Base-by-base conservation (phyloP, 176 grass and related monocot species). In the Bonia amplexicaulis region DNA sequence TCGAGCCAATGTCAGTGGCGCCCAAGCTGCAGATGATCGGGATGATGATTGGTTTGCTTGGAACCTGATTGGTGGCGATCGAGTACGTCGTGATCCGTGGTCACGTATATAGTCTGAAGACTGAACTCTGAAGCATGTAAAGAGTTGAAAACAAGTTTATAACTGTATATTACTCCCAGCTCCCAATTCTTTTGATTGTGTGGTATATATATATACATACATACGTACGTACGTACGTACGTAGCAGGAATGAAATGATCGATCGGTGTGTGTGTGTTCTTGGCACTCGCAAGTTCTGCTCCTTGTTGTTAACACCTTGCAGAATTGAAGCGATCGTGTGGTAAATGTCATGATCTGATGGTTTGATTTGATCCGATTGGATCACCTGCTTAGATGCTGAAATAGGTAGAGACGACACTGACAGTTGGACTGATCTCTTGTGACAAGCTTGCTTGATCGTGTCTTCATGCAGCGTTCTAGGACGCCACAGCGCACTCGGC, bases 181-280 rank as follows among this genome's bases (percentile, higher is more conserved):
- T 79, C 74, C 55, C 25, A 20, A 72, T 84, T 88, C 73, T 83
- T 88, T 77, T 83, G 86, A 69, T 79, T 84, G 47, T 71, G 80
- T 83, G 73, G 64, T 84, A 58, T 60, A 77, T 76, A 49, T 51
- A 66, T 41, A 29, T 48, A 10, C 9, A 44, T 44, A 83, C 23
- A 78, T 82, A 82, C n/a, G 77, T 88, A 83, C 29, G 29, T 31
- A 31, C 29, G 29, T 31, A 31, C 29, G 2, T n/a, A n/a, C n/a
- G n/a, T n/a, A 33, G 73, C 53, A 77, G 44, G 65, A 78, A 65
- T 65, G 66, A 31, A 71, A 82, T 41, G 40, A n/a, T 53, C 29
- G 22, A 26, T 42, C 14, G 29, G 44, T 49, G 57, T 39, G 44
- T 72, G 22, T 39, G 46, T 19, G 71, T 33, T 29, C 66, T 14